Evolutionary conservation across 306 rosid species (phyloP).

Genomic region (Casuarina equisetifolia): DNA sequence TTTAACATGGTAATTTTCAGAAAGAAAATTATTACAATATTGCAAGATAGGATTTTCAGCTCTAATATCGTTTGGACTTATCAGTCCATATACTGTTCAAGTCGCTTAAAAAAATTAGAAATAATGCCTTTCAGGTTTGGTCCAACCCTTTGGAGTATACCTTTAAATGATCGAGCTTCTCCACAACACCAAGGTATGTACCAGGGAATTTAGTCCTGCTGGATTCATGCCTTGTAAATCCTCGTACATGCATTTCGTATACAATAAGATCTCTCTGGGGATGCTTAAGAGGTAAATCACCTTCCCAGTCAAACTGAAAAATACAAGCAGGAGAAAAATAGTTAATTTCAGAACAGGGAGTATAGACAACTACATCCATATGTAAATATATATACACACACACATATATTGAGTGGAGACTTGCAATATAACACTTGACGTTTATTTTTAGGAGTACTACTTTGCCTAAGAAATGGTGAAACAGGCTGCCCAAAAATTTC

Average conservation of each 20-base stretch:
- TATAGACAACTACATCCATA: no score
- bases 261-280: constrained; percentile 82
- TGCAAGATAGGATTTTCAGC: neutral
- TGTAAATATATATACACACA: no score
- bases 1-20: neutral
- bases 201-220: constrained; percentile 75
- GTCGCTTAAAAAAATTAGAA: constrained; percentile 5
- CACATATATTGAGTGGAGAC: neutral
- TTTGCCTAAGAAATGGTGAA: neutral
- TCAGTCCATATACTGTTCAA: constrained; percentile 11
- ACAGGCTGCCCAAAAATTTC: neutral
- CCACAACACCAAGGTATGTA: constrained; percentile 89
- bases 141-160: constrained; percentile 37
- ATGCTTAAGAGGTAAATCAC: constrained; percentile 79
- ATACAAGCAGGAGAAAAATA: constrained; percentile 18
- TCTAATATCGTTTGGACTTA: neutral
- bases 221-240: constrained; percentile 88
- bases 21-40: neutral
- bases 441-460: neutral
- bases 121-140: constrained; percentile 9
- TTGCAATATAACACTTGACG: neutral
- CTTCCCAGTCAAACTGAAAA: constrained; percentile 98
- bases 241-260: constrained; percentile 96
- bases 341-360: neutral
- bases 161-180: constrained; percentile 90